These are phyloP conservation scores for Fusarium transvaalense DNA, from an alignment of 2,329 filamentous ascomycete genomes.

Conservation along the genomic window DNA sequence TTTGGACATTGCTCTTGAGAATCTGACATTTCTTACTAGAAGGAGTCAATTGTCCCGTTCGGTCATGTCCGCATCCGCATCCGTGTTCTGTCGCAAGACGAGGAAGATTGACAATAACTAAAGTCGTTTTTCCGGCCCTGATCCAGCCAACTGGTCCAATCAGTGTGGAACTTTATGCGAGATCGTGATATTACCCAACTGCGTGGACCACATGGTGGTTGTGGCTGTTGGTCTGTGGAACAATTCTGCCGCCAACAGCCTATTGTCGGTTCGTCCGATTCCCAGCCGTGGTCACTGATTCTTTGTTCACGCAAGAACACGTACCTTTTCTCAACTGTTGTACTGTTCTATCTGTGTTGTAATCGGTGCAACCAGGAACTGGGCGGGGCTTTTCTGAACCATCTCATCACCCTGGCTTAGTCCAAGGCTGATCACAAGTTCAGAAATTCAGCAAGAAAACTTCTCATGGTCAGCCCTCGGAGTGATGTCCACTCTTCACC, in stretches of 20 bases:
- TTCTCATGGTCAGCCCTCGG: constrained; percentile 34
- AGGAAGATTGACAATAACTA: not conserved
- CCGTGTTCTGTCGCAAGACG: not conserved
- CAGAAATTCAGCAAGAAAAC: constrained; percentile 12
- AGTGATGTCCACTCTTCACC: constrained; percentile 24
- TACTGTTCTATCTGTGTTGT: not conserved
- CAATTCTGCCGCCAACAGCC: constrained; percentile 5
- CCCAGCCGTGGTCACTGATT: constrained; percentile 11
- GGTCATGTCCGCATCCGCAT: constrained; percentile 26
- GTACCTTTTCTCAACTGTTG: not conserved
- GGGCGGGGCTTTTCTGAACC: not conserved
- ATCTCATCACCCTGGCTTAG: constrained; percentile 20
- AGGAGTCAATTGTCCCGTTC: constrained; percentile 13
- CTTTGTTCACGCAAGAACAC: constrained; percentile 8
- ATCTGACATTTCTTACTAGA: constrained; percentile 28
- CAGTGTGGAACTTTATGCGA: constrained; percentile 13
- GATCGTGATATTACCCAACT: constrained; percentile 18
- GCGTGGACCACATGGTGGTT: constrained; percentile 8
- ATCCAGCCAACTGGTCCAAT: constrained; percentile 11
- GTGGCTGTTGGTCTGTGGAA: constrained; percentile 22
- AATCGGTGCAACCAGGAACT: not conserved
- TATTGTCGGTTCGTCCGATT: constrained; percentile 35
- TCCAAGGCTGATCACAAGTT: constrained; percentile 11
- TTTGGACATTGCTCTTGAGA: constrained; percentile 25
- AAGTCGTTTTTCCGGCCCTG: not conserved